Base-by-base conservation (phyloP, 2,329 filamentous ascomycete species). In the Triangularia setosa region DNA sequence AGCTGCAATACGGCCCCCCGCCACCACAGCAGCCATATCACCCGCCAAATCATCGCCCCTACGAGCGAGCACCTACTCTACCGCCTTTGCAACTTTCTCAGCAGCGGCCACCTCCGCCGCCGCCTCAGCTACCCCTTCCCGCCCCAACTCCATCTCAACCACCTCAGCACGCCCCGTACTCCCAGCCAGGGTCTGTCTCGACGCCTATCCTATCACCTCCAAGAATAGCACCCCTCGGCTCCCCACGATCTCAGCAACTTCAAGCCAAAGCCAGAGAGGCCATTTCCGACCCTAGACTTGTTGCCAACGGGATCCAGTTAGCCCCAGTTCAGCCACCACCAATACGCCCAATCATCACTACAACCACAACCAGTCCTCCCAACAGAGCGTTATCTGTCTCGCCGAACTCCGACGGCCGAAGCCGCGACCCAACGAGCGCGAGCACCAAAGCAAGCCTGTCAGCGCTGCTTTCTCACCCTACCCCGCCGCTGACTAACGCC, bases 131-230 rank as follows among this genome's bases (percentile, higher is more conserved):
- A 63, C 70, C 71, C 59, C 76, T 68, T 57, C 70, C 66, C 63
- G 18, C 61, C 21, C 28, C 40, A 48, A 48, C 55, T 28, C 44
- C 67, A 72, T 68, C 67, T 70, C 65, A 63, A 64, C 70, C 70
- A 25, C 71, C 73, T 18, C 69, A 72, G 25, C 67, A 65, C 72
- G 6, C 72, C 63, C 77, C 78, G 62, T 73, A 76, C 53, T 75
- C 79, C 23, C 75, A 73, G 40, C 75, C 69, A 71, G 8, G 80
- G 78, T 65, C 70, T 72, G 68, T 76, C 74, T 33, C 80, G 77
- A 66, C 81, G 81, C 25, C 40, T 18, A 18, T 33, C 44, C 16
- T 55, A 4, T 55, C 52, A 28, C 24, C 35, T 11, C 57, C 57
- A 3, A 24, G 30, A 18, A 16, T 40, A 24, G 57, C 57, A 24